Conservation (phyloP, 495 filamentous ascomycete genomes). For the Thermochaetoides thermophila region DNA sequence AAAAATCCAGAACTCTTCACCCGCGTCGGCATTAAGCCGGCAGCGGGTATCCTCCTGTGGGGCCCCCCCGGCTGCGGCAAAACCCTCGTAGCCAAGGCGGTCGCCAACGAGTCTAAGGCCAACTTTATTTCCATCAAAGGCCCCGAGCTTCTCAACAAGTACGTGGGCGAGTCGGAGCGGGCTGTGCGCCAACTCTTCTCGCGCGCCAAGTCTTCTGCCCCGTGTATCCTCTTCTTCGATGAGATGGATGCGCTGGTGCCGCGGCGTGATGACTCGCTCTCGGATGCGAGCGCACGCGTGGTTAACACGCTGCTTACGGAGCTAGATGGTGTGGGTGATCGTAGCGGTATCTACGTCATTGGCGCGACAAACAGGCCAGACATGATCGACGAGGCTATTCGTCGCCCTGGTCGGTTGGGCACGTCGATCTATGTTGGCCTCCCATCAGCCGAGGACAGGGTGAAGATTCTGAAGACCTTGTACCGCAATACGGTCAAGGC, state of each 20-base stretch:
- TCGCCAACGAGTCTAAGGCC: slow-evolving; percentile 85
- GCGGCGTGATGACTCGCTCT: slow-evolving; percentile 62
- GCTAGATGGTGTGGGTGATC: slow-evolving; percentile 70
- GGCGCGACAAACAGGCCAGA: slow-evolving; percentile 92
- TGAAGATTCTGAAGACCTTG: slow-evolving; percentile 71
- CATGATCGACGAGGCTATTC: slow-evolving; percentile 92
- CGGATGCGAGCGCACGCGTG: slow-evolving; percentile 72
- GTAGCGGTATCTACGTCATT: slow-evolving; percentile 84
- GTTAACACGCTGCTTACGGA: slow-evolving; percentile 97
- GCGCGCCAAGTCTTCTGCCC: slow-evolving; percentile 69
- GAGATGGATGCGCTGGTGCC: slow-evolving; percentile 90
- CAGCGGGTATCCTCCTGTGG: slow-evolving; percentile 89
- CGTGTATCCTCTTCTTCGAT: slow-evolving; percentile 96
- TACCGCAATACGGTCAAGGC: slow-evolving; percentile 46
- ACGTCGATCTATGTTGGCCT: slow-evolving; percentile 84
- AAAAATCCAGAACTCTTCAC: slow-evolving; percentile 66
- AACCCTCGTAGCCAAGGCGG: slow-evolving; percentile 89
- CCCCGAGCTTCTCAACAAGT: slow-evolving; percentile 87
- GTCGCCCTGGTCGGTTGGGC: slow-evolving; percentile 80
- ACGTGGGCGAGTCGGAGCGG: slow-evolving; percentile 87
- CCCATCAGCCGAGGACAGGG: slow-evolving; percentile 61
- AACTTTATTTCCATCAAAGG: slow-evolving; percentile 99
- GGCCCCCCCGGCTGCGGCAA: slow-evolving; percentile 95
- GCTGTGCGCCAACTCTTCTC: slow-evolving; percentile 87
- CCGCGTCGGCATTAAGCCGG: slow-evolving; percentile 70